Base-by-base conservation (phyloP, 2,329 filamentous ascomycete species). In the Fusarium poae region DNA sequence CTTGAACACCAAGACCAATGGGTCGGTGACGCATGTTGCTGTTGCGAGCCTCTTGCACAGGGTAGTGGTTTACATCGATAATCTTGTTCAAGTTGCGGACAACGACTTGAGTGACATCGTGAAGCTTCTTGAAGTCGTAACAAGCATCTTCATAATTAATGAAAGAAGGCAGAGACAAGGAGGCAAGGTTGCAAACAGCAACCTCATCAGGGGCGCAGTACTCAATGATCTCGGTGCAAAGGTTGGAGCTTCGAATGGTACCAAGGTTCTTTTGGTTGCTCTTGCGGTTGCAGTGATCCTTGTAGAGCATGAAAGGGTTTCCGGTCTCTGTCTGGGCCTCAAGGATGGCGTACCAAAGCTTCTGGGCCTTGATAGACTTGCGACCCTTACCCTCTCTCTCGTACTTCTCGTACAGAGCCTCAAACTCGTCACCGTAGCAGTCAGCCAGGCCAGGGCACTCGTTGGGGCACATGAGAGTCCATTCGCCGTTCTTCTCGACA, bases 251-350 rank as follows among this genome's bases (percentile, higher is more conserved):
- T 81, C 94, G 94, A 76, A 99, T 99, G 67, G 94, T 97, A 72
- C 96, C 96, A 32, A 99, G 87, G 83, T 99, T 99, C 91, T 99
- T 98, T 85, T 99, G 96, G 88, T 99, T 99, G 87, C 94, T 97
- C 91, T 99, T 99, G 80, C 90, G 90, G 89, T 99, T 99, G 89
- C 92, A 95, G 77, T 91, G 88, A 82, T 99, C 96, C 87, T 99
- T 99, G 90, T 99, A 99, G 64, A 98, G 90, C 93, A 99, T 99
- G 84, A 97, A 99, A 49, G 96, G 96, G 82, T 97, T 98, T 74
- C 96, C 96, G 45, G 96, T 99, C 89, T 99, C 96, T 34, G 95
- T 98, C 85, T 99, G 96, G 50, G 96, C 93, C 84, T 99, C 96
- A 48, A 99, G 88, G 71, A 99, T 97, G 72, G 95, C 94, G 79